Conservation (phyloP, 805 yeast species). For the Danielia reshetovae region DNA sequence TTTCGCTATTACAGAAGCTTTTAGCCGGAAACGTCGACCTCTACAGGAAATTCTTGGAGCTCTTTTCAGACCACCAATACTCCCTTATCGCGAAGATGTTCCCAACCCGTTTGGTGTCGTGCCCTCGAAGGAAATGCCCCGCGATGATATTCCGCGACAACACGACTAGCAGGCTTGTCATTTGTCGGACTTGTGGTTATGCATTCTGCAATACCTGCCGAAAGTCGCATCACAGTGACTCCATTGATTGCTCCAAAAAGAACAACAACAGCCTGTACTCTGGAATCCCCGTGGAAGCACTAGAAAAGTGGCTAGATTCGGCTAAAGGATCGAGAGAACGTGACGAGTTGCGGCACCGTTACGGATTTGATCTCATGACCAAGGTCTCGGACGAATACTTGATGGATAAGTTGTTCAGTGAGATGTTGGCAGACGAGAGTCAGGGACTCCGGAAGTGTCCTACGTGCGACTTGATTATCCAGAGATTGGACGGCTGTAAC, state of each 20-base stretch:
- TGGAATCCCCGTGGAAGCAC: constrained; percentile 28
- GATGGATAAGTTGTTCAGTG: constrained; percentile 46
- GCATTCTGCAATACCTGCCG: constrained; percentile 56
- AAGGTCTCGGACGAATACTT: constrained; percentile 42
- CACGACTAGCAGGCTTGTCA: constrained; percentile 42
- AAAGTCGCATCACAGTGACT: constrained; percentile 60
- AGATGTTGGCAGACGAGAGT: constrained; percentile 38
- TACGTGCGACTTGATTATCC: constrained; percentile 44
- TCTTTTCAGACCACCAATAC: constrained; percentile 38
- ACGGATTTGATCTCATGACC: constrained; percentile 43
- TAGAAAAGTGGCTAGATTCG: constrained; percentile 33
- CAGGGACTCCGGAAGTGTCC: constrained; percentile 51
- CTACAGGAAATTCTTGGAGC: constrained; percentile 24
- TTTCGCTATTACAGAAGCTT: constrained; percentile 29
- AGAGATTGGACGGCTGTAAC: constrained; percentile 61
- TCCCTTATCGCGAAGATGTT: constrained; percentile 40
- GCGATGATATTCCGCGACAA: constrained; percentile 46
- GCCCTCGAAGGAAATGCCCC: constrained; percentile 47
- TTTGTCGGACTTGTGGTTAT: constrained; percentile 46
- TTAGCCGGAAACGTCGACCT: constrained; percentile 11
- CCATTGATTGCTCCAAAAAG: constrained; percentile 38
- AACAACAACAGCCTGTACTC: constrained; percentile 17
- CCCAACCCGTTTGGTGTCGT: constrained; percentile 46
- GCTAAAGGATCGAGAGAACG: constrained; percentile 28
- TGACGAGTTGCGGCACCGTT: constrained; percentile 32